Base-by-base conservation (phyloP, 2,329 filamentous ascomycete genomes). In the Penicillium frequentans region DNA sequence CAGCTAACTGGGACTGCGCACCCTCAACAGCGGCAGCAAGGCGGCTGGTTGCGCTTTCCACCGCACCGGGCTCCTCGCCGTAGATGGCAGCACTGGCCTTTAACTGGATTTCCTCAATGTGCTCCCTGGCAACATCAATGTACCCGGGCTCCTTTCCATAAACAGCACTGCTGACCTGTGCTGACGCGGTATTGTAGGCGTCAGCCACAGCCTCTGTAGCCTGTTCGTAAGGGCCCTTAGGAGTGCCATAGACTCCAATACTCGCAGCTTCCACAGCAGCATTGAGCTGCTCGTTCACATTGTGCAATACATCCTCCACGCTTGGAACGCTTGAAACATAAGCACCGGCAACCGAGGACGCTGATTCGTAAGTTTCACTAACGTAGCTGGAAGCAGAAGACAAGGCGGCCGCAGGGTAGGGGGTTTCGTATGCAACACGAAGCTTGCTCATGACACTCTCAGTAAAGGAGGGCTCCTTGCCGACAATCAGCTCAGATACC, bases 391-490 rank as follows among this genome's bases (percentile, higher is more conserved):
- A 83, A 23, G 79, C 82, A 4, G 81, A 82, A 0, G 81, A 79
- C 6, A 68, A 63, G 3, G 71, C 71, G 14, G 60, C 68, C 54
- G 55, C 64, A 56, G 64, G 68, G 51, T 70, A 70, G 16, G 86
- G 88, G 0, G 86, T 90, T 24, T 86, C 84, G 68, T 93, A 95
- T 0, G 86, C 89, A 3, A 84, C 87, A 55, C 85, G 84, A 13
- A 96, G 81, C 51, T 89, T 84, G 52, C 80, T 85, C 74, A 91
- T 86, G 3, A 93, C 88, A 57, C 89, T 92, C 68, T 96, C 90
- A 0, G 88, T 92, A 67, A 91, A 96, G 14, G 87, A 86, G 0
- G 90, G 87, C 70, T 96, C 91, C 71, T 88, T 91, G 52, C 90
- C 91, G 42, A 82, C 76, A 14, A 96, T 80, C 1, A 96, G 79